A percentile compares a stretch with the other conserved stretches of the same genome.
These are phyloP conservation scores for Trichoderma harzianum DNA, from an alignment of 2,329 filamentous ascomycete species.

Conservation along the genomic window DNA sequence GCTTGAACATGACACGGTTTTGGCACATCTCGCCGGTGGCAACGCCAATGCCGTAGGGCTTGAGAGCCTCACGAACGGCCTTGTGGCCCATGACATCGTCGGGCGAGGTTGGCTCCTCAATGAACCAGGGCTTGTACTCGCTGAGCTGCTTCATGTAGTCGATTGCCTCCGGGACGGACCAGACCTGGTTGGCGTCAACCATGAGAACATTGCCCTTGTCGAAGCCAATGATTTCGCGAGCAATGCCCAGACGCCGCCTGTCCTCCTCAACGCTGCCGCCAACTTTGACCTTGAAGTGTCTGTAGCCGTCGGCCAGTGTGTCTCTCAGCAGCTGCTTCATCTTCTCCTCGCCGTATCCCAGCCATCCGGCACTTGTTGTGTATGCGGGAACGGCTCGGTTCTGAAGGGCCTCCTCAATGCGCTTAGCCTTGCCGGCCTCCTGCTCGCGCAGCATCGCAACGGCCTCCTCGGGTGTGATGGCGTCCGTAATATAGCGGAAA, in stretches of 20 bases:
- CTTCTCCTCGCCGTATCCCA: slow-evolving; percentile 87
- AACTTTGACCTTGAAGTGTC: slow-evolving; percentile 89
- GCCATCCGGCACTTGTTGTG: slow-evolving; percentile 85
- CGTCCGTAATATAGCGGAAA: slow-evolving; percentile 92
- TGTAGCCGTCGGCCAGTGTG: slow-evolving; percentile 73
- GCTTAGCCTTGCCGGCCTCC: slow-evolving; percentile 64
- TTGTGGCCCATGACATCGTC: slow-evolving; percentile 89
- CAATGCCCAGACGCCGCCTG: slow-evolving; percentile 65
- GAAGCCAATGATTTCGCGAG: slow-evolving; percentile 75
- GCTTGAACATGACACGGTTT: slow-evolving; percentile 92
- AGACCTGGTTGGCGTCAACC: slow-evolving; percentile 92
- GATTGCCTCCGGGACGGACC: slow-evolving; percentile 87
- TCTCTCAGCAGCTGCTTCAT: slow-evolving; percentile 72
- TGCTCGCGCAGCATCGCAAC: slow-evolving; percentile 64
- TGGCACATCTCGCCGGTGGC: slow-evolving; percentile 95
- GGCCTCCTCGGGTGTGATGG: slow-evolving; percentile 83
- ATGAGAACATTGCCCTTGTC: slow-evolving; percentile 82
- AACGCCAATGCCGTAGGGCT: slow-evolving; percentile 72
- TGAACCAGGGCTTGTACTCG: slow-evolving; percentile 88
- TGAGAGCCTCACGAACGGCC: slow-evolving; percentile 75
- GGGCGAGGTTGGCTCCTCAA: slow-evolving; percentile 88
- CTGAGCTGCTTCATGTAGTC: slow-evolving; percentile 78
- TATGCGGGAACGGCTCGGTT: slow-evolving; percentile 82
- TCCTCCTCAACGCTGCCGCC: slow-evolving; percentile 71
- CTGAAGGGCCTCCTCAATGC: slow-evolving; percentile 69